Conservation (phyloP, 208 protist genomes). For the Leishmania martiniquensis region DNA sequence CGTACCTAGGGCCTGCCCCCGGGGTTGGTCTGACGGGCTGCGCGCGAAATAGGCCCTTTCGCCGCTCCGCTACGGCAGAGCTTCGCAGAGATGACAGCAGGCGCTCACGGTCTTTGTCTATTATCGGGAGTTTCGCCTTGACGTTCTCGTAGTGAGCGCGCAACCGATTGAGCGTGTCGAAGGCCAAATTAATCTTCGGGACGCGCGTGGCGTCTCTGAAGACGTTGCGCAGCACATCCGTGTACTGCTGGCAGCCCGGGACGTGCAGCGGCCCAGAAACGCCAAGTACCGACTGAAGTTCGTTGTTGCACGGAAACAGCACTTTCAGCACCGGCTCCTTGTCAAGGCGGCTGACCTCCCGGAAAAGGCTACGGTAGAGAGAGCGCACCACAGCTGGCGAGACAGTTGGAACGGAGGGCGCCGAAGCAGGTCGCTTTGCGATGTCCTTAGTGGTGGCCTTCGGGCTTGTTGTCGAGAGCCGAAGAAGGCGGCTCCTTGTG, state of each 20-base stretch:
- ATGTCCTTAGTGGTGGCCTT: slow-evolving; percentile 27
- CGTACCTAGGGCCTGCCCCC: slow-evolving; percentile 25
- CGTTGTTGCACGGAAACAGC: slow-evolving; percentile 68
- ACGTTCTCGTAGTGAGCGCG: slow-evolving; percentile 74
- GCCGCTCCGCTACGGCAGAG: slow-evolving; percentile 24
- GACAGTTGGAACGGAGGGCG: slow-evolving; percentile 44
- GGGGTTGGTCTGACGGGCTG: slow-evolving; percentile 29
- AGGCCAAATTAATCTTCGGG: slow-evolving; percentile 63
- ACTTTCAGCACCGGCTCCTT: slow-evolving; percentile 66
- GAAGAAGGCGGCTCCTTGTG: slow-evolving; percentile 18
- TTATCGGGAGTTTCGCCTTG: slow-evolving; percentile 42
- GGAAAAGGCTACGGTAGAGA: slow-evolving; percentile 73
- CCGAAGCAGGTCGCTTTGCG: slow-evolving; percentile 13
- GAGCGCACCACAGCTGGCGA: slow-evolving; percentile 69
- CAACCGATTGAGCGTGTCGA: slow-evolving; percentile 74
- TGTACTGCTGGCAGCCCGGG: slow-evolving; percentile 55
- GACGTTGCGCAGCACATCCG: slow-evolving; percentile 50
- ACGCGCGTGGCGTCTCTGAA: slow-evolving; percentile 48
- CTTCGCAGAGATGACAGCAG: slow-evolving; percentile 44
- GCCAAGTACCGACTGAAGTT: slow-evolving; percentile 64
- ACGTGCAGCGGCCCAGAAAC: slow-evolving; percentile 52
- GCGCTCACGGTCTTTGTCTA: slow-evolving; percentile 51
- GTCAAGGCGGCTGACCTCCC: slow-evolving; percentile 65
- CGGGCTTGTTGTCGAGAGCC: slow-evolving; percentile 6
- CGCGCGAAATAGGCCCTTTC: slow-evolving; percentile 50